Percentiles rank a stretch among this genome's conserved stretches.
Conservation (phyloP, 495 filamentous ascomycete species). For the Penicillium longicatenatum region DNA sequence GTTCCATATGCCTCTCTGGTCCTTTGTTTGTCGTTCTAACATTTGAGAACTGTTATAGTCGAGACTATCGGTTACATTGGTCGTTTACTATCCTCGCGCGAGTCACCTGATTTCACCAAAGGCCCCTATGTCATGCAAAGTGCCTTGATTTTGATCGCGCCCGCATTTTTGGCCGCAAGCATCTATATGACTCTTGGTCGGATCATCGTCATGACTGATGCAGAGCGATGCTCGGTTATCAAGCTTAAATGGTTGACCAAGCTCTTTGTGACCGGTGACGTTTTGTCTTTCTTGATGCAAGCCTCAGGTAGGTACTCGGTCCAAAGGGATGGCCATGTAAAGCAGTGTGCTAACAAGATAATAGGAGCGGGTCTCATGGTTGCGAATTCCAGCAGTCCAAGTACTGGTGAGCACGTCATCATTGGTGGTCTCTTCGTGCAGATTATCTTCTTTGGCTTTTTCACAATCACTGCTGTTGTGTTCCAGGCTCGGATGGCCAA, state of each 20-base stretch:
- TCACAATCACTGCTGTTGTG: slow-evolving; percentile 46
- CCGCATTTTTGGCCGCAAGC: slow-evolving; percentile 54
- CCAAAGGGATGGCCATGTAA: not conserved
- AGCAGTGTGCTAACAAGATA: slow-evolving; percentile 1
- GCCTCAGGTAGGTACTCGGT: slow-evolving; percentile 24
- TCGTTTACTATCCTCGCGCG: slow-evolving; percentile 33
- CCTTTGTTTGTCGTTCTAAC: not conserved
- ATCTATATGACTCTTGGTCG: slow-evolving; percentile 60
- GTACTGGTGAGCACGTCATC: slow-evolving; percentile 40
- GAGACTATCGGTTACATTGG: slow-evolving; percentile 46
- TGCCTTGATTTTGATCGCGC: slow-evolving; percentile 53
- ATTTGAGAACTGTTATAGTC: slow-evolving; percentile 19
- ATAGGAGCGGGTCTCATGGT: slow-evolving; percentile 41
- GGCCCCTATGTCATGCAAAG: slow-evolving; percentile 53
- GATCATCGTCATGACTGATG: slow-evolving; percentile 47
- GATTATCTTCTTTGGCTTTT: slow-evolving; percentile 55
- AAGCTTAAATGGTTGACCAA: slow-evolving; percentile 48
- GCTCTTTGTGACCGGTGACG: slow-evolving; percentile 39
- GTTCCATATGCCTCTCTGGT: slow-evolving; percentile 14
- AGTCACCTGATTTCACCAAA: slow-evolving; percentile 30
- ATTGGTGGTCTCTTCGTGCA: slow-evolving; percentile 53
- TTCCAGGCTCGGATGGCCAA: slow-evolving; percentile 40
- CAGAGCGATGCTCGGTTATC: slow-evolving; percentile 42
- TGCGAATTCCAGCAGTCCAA: slow-evolving; percentile 12
- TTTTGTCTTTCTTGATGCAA: slow-evolving; percentile 48